These are phyloP conservation scores for Saccharomycopsis hybrid DNA, from an alignment of 1,139 yeast genomes.

Conservation along the genomic window DNA sequence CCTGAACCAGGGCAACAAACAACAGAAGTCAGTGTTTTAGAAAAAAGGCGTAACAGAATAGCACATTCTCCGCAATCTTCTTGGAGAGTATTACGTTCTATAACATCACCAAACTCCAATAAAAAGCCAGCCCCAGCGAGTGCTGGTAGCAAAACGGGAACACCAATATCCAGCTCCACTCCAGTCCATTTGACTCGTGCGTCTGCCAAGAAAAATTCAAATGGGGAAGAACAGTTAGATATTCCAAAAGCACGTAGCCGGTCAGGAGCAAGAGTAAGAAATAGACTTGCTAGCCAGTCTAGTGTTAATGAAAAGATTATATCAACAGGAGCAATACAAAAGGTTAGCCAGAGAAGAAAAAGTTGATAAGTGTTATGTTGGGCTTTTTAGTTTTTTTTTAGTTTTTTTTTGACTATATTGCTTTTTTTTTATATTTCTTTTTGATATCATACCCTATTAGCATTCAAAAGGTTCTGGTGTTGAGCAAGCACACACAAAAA, in stretches of 20 bases:
- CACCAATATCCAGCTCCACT: slow-evolving; percentile 5
- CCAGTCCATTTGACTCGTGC: not conserved
- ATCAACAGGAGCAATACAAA: slow-evolving; percentile 17
- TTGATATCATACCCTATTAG: too few relatives aligned
- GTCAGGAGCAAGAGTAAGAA: slow-evolving; percentile 31
- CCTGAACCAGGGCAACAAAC: too few relatives aligned
- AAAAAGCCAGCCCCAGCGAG: slow-evolving; percentile 3
- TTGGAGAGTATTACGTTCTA: slow-evolving; percentile 40
- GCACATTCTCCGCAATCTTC: slow-evolving; percentile 25
- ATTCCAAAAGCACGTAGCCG: slow-evolving; percentile 13
- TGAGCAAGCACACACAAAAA: too few relatives aligned
- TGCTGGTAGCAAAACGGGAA: slow-evolving; percentile 3
- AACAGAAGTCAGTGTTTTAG: slow-evolving; percentile 6
- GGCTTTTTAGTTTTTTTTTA: not conserved
- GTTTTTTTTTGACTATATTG: not conserved
- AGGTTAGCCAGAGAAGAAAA: slow-evolving; percentile 15
- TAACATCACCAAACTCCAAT: slow-evolving; percentile 28
- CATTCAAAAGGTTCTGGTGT: too few relatives aligned
- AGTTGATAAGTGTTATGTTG: not conserved
- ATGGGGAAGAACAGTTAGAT: not conserved
- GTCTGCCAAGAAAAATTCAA: not conserved
- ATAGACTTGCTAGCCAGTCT: slow-evolving; percentile 24
- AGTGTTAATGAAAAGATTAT: slow-evolving; percentile 15
- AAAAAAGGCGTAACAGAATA: slow-evolving; percentile 15
- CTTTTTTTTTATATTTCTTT: too few relatives aligned